Evolutionary conservation across 768 basidiomycete species (phyloP).

Genomic region (Naganishia randhawae): DNA sequence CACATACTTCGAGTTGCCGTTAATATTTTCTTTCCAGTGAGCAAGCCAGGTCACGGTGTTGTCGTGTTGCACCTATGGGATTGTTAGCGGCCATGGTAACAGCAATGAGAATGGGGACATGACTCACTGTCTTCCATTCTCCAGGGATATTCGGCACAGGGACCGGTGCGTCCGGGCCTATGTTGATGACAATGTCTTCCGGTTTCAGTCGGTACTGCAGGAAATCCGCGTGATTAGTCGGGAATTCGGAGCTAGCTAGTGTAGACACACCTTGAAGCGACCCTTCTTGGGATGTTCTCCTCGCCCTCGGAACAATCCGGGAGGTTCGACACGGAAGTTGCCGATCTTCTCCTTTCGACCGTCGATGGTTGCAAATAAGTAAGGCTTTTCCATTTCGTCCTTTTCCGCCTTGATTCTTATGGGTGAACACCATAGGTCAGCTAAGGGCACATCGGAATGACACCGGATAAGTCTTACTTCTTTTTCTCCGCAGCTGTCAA

Average conservation of each 20-base stretch:
- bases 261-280: slow-evolving; percentile 8
- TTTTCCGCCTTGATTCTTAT: slow-evolving; percentile 66
- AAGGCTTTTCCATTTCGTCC: slow-evolving; percentile 78
- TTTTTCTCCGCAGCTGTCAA: slow-evolving; percentile 85
- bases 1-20: slow-evolving; percentile 91
- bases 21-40: slow-evolving; percentile 98
- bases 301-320: slow-evolving; percentile 94
- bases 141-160: slow-evolving; percentile 90
- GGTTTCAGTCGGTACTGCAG: slow-evolving; percentile 88
- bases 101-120: not conserved
- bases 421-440: not conserved
- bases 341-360: slow-evolving; percentile 97
- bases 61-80: slow-evolving; percentile 60
- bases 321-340: slow-evolving; percentile 97
- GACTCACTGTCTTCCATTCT: slow-evolving; percentile 58
- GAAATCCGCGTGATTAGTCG: slow-evolving; percentile 46
- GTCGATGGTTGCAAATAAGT: slow-evolving; percentile 80
- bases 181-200: slow-evolving; percentile 94
- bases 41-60: slow-evolving; percentile 98
- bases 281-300: slow-evolving; percentile 99
- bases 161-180: slow-evolving; percentile 67
- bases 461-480: slow-evolving; percentile 50
- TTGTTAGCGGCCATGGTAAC: not conserved
- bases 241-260: not conserved
- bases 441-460: not conserved